Conservation (phyloP, 73 alveolate genomes). For the Uronychia binucleata region DNA sequence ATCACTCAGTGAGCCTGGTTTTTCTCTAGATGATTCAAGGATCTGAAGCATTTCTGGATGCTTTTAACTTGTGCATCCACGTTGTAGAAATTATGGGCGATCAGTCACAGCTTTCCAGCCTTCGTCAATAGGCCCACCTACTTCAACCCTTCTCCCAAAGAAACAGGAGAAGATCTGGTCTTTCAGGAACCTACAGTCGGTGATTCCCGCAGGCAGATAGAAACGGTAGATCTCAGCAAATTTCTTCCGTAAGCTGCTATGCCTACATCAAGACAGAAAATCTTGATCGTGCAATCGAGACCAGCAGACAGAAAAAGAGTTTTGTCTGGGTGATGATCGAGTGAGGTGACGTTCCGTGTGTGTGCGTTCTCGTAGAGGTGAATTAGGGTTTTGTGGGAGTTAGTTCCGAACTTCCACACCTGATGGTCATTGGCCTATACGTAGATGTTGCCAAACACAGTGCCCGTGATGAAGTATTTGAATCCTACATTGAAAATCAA, state of each 20-base stretch:
- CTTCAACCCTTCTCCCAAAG: neutral
- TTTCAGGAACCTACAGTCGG: neutral
- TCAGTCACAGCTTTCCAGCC: neutral
- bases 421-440: no score
- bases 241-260: neutral
- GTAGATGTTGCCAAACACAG: constrained; percentile 13
- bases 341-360: neutral
- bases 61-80: neutral
- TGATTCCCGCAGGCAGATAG: constrained; percentile 5
- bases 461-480: constrained; percentile 6
- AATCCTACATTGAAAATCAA: neutral
- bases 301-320: constrained; percentile 1
- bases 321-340: constrained; percentile 8
- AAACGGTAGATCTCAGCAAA: constrained; percentile 14
- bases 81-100: neutral
- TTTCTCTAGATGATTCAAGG: neutral
- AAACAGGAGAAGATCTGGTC: constrained; percentile 2
- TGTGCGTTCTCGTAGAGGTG: neutral
- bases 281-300: neutral
- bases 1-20: neutral
- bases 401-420: neutral
- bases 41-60: neutral
- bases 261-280: constrained; percentile 4
- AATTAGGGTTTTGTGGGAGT: neutral
- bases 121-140: no score